Base-by-base conservation (phyloP, 2,329 filamentous ascomycete species). In the Teratosphaeria epicoccoides region DNA sequence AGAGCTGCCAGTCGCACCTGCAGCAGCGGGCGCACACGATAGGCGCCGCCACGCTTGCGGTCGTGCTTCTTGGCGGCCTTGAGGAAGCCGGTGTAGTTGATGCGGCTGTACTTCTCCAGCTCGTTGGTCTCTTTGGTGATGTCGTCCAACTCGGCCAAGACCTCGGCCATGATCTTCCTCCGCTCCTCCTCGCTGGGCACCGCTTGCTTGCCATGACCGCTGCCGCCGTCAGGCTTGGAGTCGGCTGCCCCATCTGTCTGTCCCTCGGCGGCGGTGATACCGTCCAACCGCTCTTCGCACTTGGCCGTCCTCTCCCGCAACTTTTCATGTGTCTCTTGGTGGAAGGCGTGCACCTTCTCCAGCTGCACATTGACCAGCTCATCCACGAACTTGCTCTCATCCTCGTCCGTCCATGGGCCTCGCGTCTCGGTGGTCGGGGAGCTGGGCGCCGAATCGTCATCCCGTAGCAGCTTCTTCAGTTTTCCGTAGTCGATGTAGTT, bases 61-160 rank as follows among this genome's bases (percentile, higher is more conserved):
- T 98, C 93, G 71, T 98, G 93, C 74, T 98, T 98, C 82, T 98
- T 98, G 52, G 89, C 89, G 46, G 95, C 95, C 77, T 98, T 98
- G 66, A 96, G 79, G 71, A 97, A 95, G 46, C 89, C 93, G 5
- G 93, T 95, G 71, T 96, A 98, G 73, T 98, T 98, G 73, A 96
- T 84, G 58, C 85, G 87, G 70, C 88, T 93, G 73, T 93, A 98
- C 69, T 88, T 93, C 72, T 95, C 93, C 60, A 98, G 79, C 74
- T 95, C 87, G 68, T 85, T 91, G 64, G 94, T 84, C 70, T 96
- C 88, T 67, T 88, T 87, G 28, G 87, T 93, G 70, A 97, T 93
- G 50, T 73, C 72, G 69, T 97, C 91, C 51, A 97, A 79, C 73
- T 96, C 88, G 46, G 75, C 70, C 64, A 93, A 78, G 37, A 91